These are phyloP conservation scores for Suillus tomentosus DNA, from an alignment of 768 basidiomycete genomes.

Conservation along the genomic window DNA sequence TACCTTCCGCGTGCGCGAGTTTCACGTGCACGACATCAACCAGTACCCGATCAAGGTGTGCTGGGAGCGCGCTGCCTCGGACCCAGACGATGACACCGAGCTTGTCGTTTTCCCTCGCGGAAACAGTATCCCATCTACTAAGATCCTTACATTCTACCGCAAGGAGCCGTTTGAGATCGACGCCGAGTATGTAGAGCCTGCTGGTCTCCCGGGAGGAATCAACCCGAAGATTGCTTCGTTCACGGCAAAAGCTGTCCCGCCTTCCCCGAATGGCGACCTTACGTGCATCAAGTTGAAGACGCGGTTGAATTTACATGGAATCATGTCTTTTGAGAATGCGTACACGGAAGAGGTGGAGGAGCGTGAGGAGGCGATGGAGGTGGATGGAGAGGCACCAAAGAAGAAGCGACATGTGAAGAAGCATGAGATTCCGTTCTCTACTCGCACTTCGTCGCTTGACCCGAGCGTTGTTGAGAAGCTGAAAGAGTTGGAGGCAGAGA, in stretches of 20 bases:
- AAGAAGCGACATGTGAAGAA: constrained; percentile 88
- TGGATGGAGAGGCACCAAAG: constrained; percentile 66
- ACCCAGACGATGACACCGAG: constrained; percentile 89
- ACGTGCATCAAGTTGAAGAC: constrained; percentile 90
- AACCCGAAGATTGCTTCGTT: constrained; percentile 87
- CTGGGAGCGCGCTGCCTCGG: constrained; percentile 75
- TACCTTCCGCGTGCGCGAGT: constrained; percentile 97
- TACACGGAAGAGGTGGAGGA: constrained; percentile 86
- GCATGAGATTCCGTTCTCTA: constrained; percentile 75
- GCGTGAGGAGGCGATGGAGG: constrained; percentile 78
- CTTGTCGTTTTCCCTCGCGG: constrained; percentile 87
- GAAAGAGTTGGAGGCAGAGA: constrained; percentile 83
- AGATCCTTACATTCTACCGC: constrained; percentile 94
- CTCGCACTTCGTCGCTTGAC: constrained; percentile 66
- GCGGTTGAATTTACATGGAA: constrained; percentile 81
- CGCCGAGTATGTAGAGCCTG: constrained; percentile 77
- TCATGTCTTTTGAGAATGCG: constrained; percentile 83
- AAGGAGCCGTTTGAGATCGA: constrained; percentile 87
- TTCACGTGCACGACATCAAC: constrained; percentile 83
- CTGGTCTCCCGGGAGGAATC: constrained; percentile 69
- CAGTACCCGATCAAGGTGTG: constrained; percentile 88
- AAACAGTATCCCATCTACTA: constrained; percentile 89
- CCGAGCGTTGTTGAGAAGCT: constrained; percentile 59
- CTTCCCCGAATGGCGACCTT: constrained; percentile 68
- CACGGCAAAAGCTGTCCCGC: constrained; percentile 79